Base-by-base conservation (phyloP, 163 green algal genomes). In the Chlamydomonas reinhardtii region DNA sequence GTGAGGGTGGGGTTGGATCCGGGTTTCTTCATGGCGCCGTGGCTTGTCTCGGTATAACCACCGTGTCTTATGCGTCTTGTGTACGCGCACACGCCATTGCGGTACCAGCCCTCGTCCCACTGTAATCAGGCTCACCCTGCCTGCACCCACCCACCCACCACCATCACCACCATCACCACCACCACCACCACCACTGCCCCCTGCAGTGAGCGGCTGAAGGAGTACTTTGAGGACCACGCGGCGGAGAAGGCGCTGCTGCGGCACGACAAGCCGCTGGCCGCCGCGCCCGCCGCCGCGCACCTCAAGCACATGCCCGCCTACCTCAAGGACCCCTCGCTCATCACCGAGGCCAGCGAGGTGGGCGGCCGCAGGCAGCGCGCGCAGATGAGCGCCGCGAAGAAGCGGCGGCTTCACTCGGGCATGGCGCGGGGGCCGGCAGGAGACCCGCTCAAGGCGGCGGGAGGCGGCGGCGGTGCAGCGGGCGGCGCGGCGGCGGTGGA, bases 191-290 rank as follows among this genome's bases (percentile, higher is more conserved):
- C 75, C 14, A 14, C 61, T 34, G 27, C 25, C 0, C 27, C 34
- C 19, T 27, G 1, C 75, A 86, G 79, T 34, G 79, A 86, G 48
- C 79, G 79, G 48, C 79, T 86, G 11, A 90, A 95, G 19, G 91
- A 95, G 4, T 96, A 97, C 89, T 97, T 99, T 83, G 95, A 98
- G 85, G 90, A 95, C 65, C 96, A 98, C 84, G 95, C 95, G 35
- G 90, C 93, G 14, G 94, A 96, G 89, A 93, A 94, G 74, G 77
- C 75, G 71, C 87, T 98, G 76, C 93, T 99, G 70, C 92, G 95
- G 29, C 95, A 98, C 85, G 97, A 98, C 93, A 96, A 95, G 86
- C 89, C 92, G 25, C 91, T 98, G 37, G 93, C 95, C 83, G 88
- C 92, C 73, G 77, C 86, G 24, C 92, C 83, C 74, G 77, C 87